Evolutionary conservation across 2,329 filamentous ascomycete species (phyloP).

Genomic region (Leptographium wingfieldii): DNA sequence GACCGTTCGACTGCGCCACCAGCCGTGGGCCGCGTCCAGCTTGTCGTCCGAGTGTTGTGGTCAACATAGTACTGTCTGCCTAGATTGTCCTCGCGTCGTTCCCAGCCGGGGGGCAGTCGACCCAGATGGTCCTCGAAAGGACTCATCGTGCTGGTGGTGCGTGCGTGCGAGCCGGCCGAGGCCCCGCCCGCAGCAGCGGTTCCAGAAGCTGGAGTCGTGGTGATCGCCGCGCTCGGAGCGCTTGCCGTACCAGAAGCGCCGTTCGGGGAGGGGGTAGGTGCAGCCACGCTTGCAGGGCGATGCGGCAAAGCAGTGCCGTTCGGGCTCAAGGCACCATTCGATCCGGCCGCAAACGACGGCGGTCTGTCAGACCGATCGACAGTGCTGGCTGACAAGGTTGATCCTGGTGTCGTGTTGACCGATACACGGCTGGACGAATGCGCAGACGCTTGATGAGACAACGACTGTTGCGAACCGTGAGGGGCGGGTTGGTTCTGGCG

Average conservation of each 20-base stretch:
- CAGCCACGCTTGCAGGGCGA: constrained; percentile 34
- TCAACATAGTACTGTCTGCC: constrained; percentile 97
- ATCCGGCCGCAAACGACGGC: constrained; percentile 38
- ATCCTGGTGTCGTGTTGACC: constrained; percentile 27
- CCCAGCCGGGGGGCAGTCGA: constrained; percentile 84
- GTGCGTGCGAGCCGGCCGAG: constrained; percentile 23
- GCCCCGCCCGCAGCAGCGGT: constrained; percentile 15
- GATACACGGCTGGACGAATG: constrained; percentile 32
- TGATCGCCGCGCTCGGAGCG: background rate
- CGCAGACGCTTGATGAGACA: constrained; percentile 11
- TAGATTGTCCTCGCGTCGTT: constrained; percentile 86
- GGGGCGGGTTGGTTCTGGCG: constrained; percentile 24
- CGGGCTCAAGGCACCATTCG: constrained; percentile 30
- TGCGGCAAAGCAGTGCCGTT: constrained; percentile 27
- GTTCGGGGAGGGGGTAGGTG: constrained; percentile 22
- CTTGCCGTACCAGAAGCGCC: constrained; percentile 15
- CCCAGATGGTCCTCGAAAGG: constrained; percentile 96
- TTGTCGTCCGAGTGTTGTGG: constrained; percentile 92
- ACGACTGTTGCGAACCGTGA: constrained; percentile 6
- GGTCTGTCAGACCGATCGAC: constrained; percentile 34
- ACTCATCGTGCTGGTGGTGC: constrained; percentile 52
- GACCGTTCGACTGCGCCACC: constrained; percentile 65
- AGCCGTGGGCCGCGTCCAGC: constrained; percentile 81
- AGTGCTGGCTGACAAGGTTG: constrained; percentile 30
- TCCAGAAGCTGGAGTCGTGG: background rate